These are phyloP conservation scores for Yamadazyma membranifaciens DNA, from an alignment of 1,139 yeast genomes.

Conservation along the genomic window DNA sequence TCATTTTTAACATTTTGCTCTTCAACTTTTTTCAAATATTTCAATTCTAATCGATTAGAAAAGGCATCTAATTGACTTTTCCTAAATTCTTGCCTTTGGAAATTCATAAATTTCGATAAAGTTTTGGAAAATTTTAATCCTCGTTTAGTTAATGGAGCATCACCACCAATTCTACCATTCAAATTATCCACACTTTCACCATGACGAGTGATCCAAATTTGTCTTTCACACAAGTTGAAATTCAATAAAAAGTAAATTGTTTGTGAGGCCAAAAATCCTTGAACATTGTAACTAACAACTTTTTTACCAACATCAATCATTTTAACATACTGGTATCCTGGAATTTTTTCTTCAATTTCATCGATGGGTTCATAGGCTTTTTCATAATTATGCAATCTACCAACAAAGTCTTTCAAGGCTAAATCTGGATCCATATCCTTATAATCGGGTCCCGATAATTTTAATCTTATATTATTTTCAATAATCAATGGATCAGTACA, in stretches of 20 bases:
- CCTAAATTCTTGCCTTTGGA: conserved; percentile 70
- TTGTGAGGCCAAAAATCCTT: conserved; percentile 91
- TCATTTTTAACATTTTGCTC: conserved; percentile 14
- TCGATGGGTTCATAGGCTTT: conserved; percentile 89
- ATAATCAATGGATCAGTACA: conserved; percentile 79
- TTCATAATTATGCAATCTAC: conserved; percentile 79
- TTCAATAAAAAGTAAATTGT: conserved; percentile 86
- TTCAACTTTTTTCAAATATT: conserved; percentile 20
- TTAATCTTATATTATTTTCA: conserved; percentile 78
- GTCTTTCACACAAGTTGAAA: conserved; percentile 86
- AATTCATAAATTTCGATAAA: conserved; percentile 68
- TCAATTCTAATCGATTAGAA: conserved; percentile 41
- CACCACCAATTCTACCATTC: conserved; percentile 86
- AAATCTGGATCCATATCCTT: conserved; percentile 76
- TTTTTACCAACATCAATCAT: conserved; percentile 96
- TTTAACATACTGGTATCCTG: conserved; percentile 79
- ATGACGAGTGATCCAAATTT: conserved; percentile 93
- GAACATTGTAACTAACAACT: conserved; percentile 86
- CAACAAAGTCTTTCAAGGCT: conserved; percentile 80
- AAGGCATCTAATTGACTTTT: conserved; percentile 58
- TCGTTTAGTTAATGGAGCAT: conserved; percentile 74
- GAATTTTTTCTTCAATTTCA: conserved; percentile 62
- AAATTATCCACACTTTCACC: conserved; percentile 90
- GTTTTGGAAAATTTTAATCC: conserved; percentile 76
- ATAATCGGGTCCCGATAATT: conserved; percentile 93